Percentiles rank a stretch among this genome's conserved stretches.
phyloP scores from a whole-genome alignment of 148 eudicot species.

The Rhododendron mucronatum region DNA sequence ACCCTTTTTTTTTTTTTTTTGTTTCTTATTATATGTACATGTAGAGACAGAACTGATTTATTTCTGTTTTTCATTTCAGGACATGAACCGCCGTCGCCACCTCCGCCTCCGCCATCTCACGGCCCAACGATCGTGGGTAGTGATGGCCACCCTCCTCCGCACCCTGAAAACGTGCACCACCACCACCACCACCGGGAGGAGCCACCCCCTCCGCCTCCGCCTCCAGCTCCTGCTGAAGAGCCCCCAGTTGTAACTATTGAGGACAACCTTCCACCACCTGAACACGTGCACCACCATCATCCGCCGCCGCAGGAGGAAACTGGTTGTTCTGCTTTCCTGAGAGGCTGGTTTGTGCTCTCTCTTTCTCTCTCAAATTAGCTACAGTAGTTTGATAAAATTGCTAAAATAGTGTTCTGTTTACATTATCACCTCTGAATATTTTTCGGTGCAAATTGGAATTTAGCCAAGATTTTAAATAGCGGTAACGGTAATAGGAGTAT shows the following conservation, averaged over 20 bases:
- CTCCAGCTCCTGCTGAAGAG: not conserved
- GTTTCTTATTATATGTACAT: not conserved
- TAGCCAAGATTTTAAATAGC: not conserved
- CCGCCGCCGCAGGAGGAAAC: conserved; percentile 1
- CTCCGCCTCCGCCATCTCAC: not conserved
- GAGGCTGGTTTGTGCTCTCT: conserved; percentile 1
- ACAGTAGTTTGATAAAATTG: not conserved
- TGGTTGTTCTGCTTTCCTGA: conserved; percentile 8
- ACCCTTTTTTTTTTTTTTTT: not conserved
- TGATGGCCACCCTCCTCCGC: not conserved
- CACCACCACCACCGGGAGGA: not conserved
- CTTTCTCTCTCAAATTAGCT: not conserved
- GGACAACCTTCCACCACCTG: not conserved
- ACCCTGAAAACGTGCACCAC: not conserved
- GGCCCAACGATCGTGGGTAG: not conserved
- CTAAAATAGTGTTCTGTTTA: not conserved
- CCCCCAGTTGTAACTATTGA: not conserved
- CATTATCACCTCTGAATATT: not conserved
- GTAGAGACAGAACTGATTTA: not conserved
- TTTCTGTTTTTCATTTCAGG: not conserved
- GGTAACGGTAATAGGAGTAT: not conserved
- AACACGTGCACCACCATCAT: not conserved
- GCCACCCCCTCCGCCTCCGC: not conserved
- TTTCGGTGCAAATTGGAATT: not conserved
- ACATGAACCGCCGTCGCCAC: not conserved